phyloP scores from a whole-genome alignment of 176 grass and related monocot genomes.

The Musa beccarii region DNA sequence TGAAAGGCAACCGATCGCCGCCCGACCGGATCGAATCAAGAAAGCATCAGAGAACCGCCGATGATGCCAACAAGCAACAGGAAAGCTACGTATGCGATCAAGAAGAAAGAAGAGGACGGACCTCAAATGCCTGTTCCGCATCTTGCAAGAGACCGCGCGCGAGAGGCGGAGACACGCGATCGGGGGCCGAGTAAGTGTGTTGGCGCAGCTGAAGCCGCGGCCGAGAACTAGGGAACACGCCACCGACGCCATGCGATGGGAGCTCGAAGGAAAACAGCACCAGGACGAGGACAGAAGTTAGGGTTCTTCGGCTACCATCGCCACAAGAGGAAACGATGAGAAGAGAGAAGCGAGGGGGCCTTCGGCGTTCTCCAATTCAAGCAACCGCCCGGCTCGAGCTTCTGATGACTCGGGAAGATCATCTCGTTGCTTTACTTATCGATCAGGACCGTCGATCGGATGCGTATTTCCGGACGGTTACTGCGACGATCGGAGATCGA shows the following conservation, averaged over 20 bases:
- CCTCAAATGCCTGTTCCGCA: slow-evolving; percentile 44
- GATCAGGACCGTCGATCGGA: background rate
- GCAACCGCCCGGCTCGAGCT: background rate
- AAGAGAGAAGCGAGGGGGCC: background rate
- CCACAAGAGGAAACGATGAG: background rate
- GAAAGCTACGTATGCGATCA: background rate
- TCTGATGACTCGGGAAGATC: no score
- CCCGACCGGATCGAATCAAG: background rate
- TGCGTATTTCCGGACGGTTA: background rate
- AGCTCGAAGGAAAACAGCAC: background rate
- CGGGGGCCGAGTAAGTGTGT: slow-evolving; percentile 10
- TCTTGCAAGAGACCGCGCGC: slow-evolving; percentile 26
- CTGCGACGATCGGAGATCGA: background rate
- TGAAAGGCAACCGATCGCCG: background rate
- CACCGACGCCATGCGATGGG: slow-evolving; percentile 23
- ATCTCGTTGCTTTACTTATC: background rate
- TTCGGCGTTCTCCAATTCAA: background rate
- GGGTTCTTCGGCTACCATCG: background rate
- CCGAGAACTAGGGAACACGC: slow-evolving; percentile 23
- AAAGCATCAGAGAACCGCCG: background rate
- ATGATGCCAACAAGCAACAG: background rate
- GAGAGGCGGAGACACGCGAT: slow-evolving; percentile 3
- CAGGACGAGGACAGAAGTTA: background rate
- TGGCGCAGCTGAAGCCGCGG: slow-evolving; percentile 16
- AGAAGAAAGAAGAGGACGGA: slow-evolving; percentile 5